A percentile compares a stretch with the other conserved stretches of the same genome.
Evolutionary conservation across 371 early-diverging fungal genomes (phyloP).

Genomic region (Mucor indicus): DNA sequence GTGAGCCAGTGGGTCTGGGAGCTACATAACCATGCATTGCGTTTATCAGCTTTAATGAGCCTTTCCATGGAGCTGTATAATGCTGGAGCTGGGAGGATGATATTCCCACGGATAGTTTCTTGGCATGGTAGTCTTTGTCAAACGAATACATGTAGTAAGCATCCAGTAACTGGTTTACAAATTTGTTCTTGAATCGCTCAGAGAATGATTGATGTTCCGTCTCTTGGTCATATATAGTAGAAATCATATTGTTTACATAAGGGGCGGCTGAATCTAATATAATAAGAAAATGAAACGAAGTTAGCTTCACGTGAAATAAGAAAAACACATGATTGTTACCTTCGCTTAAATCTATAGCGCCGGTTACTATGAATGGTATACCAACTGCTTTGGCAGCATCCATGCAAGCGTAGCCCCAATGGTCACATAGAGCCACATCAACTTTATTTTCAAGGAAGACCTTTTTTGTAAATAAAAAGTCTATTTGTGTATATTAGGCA

Average conservation of each 20-base stretch:
- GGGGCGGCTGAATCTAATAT: conserved; percentile 24
- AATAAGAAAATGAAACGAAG: too few species aligned
- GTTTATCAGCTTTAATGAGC: conserved; percentile 21
- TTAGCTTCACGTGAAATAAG: too few species aligned
- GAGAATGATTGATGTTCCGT: too few species aligned
- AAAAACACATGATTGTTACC: too few species aligned
- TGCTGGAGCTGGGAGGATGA: not conserved
- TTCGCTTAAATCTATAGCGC: not conserved
- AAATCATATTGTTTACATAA: conserved; percentile 17
- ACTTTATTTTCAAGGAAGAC: not conserved
- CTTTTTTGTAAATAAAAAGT: not conserved
- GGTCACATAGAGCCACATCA: conserved; percentile 14
- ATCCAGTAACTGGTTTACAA: too few species aligned
- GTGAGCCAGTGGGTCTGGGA: conserved; percentile 26
- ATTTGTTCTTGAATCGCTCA: too few species aligned
- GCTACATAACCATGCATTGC: conserved; percentile 20
- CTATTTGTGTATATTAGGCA: not conserved
- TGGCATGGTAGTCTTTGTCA: not conserved
- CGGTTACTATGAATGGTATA: conserved; percentile 10
- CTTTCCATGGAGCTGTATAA: not conserved
- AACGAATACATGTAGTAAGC: too few species aligned
- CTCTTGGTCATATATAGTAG: conserved; percentile 6
- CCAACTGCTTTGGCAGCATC: conserved; percentile 1
- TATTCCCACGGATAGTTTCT: not conserved
- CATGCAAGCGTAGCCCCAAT: conserved; percentile 3